Percentiles rank a stretch among this genome's conserved stretches.
These are phyloP conservation scores for Dispira simplex DNA, from an alignment of 192 early-diverging fungal species.

Conservation along the genomic window DNA sequence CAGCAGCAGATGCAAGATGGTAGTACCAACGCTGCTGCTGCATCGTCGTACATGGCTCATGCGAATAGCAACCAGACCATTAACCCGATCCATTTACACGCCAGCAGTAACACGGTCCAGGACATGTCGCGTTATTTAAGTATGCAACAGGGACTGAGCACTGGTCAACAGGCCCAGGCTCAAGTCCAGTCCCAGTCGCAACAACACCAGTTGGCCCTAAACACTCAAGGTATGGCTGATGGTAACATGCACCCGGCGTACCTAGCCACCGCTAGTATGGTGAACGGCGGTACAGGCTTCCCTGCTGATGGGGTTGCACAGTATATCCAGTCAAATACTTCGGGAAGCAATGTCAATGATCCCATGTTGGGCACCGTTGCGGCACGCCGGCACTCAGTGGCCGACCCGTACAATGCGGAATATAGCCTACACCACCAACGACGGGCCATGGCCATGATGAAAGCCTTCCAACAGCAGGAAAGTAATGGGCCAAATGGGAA, in stretches of 20 bases:
- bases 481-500: not conserved
- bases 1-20: conserved; percentile 2
- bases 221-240: too few species aligned
- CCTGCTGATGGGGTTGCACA: too few species aligned
- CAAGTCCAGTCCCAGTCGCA: too few species aligned
- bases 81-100: conserved; percentile 2
- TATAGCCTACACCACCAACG: conserved; percentile 3
- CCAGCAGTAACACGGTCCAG: not conserved
- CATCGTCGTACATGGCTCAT: not conserved
- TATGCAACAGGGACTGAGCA: too few species aligned
- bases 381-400: conserved; percentile 1
- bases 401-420: conserved; percentile 6
- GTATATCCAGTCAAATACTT: too few species aligned
- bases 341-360: too few species aligned
- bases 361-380: not conserved
- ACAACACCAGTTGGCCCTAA: too few species aligned
- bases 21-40: not conserved
- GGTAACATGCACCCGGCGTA: too few species aligned
- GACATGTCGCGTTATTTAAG: too few species aligned
- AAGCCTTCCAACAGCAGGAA: not conserved
- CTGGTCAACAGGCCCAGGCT: too few species aligned
- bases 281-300: too few species aligned
- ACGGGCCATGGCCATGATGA: not conserved
- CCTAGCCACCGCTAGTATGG: too few species aligned
- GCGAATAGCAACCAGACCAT: not conserved